A percentile compares a stretch with the other conserved stretches of the same genome.
phyloP scores from a whole-genome alignment of 768 basidiomycete genomes.

The Lactifluus hygrophoroides region DNA sequence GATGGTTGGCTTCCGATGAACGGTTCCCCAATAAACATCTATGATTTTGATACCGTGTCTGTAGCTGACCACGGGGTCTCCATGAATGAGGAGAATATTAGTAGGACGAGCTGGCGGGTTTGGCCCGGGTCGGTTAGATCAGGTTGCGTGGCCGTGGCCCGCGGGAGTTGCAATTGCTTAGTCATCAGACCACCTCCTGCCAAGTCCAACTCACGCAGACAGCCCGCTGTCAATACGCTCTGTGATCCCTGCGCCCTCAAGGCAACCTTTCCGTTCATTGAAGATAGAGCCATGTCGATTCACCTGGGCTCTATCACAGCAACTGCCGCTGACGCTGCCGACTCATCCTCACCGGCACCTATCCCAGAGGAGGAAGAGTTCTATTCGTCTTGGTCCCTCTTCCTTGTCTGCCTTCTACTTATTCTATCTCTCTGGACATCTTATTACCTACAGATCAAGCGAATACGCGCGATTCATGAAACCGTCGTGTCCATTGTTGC shows the following conservation, averaged over 20 bases:
- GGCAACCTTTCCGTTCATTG: background rate
- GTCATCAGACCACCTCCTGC: background rate
- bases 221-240: background rate
- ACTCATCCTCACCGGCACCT: constrained; percentile 5
- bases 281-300: constrained; percentile 8
- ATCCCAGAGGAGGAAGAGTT: constrained; percentile 70
- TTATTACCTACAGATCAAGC: constrained; percentile 95
- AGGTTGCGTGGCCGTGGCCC: too few relatives aligned
- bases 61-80: too few relatives aligned
- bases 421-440: constrained; percentile 93
- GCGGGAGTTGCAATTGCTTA: background rate
- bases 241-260: background rate
- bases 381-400: constrained; percentile 91
- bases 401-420: constrained; percentile 85
- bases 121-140: too few relatives aligned
- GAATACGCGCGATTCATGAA: constrained; percentile 92
- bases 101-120: too few relatives aligned
- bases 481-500: constrained; percentile 93
- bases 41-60: too few relatives aligned
- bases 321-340: constrained; percentile 9
- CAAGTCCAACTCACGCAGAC: background rate
- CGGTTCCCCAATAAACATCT: too few relatives aligned
- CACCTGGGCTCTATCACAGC: constrained; percentile 4
- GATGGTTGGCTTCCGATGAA: too few relatives aligned
- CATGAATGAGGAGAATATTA: too few relatives aligned